Evolutionary conservation across 116 monocot species (phyloP), one percentile per base, ranked within the genome.

Genomic region (Posidonia oceanica): DNA sequence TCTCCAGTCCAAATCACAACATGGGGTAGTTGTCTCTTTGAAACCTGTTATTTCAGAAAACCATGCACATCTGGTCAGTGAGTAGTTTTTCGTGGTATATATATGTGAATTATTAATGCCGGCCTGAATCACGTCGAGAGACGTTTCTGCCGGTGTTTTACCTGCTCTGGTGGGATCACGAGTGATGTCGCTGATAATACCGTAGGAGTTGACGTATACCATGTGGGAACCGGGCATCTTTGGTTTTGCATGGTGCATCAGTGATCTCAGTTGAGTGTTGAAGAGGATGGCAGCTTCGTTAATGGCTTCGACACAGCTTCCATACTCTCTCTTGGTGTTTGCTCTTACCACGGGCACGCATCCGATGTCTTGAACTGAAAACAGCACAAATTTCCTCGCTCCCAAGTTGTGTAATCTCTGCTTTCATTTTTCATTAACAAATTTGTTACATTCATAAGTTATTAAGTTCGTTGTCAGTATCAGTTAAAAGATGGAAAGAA

Each of bases 321-420:
- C 80, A 56, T 78, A 77, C 63, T 42, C 70, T 14, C 52, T 13
- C 8, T 48, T 66, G 3, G 59, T 13, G 18, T 20, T 76, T 36
- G 58, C 57, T 69, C 78, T 68, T 39, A 80, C 88, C 59, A 76
- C 84, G 3, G 88, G 88, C 15, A 69, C 72, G 74, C 88, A 88
- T 4, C 85, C 84, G 52, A 80, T 75, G 44, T 82, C 67, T 66
- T 84, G 84, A 37, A 85, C 77, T 5, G 84, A 78, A 40, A 88
- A 73, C 39, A 88, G 18, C 18, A 88, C 82, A 51, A 88, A 84
- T 29, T 88, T 88, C 60, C 82, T 80, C 29, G 88, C 88, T 41
- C 88, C 88, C 3, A 80, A 12, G 23, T 29, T 63, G 42, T 88
- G 79, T 3, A 88, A 69, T 55, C 59, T 80, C 88, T 88, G 78